Percentiles rank a stretch among this genome's conserved stretches.
Conservation (phyloP, 495 filamentous ascomycete species). For the Saxispiralis lemnorum region DNA sequence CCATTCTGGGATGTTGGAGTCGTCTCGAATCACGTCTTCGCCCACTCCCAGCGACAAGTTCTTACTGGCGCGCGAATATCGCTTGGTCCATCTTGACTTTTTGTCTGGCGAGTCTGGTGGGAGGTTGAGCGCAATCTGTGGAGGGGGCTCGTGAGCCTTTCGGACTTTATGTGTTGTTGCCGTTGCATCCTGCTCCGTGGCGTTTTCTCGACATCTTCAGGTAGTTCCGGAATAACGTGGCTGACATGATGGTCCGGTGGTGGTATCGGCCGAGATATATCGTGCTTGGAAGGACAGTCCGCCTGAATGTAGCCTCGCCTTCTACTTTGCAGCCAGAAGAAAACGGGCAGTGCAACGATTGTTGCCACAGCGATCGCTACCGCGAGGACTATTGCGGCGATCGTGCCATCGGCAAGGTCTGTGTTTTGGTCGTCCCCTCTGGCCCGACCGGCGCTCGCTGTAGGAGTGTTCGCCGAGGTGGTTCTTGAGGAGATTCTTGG, state of each 20-base stretch:
- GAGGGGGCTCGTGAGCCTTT: slow-evolving; percentile 9
- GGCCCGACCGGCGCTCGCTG: background rate
- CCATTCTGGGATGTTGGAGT: slow-evolving; percentile 18
- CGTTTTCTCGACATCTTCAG: slow-evolving; percentile 19
- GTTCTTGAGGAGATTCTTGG: too few relatives aligned
- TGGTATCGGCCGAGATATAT: slow-evolving; percentile 18
- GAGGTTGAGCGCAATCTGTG: slow-evolving; percentile 16
- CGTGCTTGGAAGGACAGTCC: slow-evolving; percentile 10
- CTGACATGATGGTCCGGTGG: background rate
- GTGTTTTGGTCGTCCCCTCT: background rate
- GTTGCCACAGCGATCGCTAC: slow-evolving; percentile 1
- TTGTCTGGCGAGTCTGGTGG: slow-evolving; percentile 2
- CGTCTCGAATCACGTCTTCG: slow-evolving; percentile 16
- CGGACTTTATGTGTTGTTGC: too few relatives aligned
- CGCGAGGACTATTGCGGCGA: slow-evolving; percentile 7
- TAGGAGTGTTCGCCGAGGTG: background rate
- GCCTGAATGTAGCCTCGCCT: slow-evolving; percentile 9
- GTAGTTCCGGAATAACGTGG: slow-evolving; percentile 1
- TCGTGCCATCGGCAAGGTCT: background rate
- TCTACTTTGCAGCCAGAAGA: slow-evolving; percentile 10
- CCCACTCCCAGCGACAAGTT: slow-evolving; percentile 17
- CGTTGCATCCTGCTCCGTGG: background rate
- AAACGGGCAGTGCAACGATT: slow-evolving; percentile 5
- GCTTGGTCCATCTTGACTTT: slow-evolving; percentile 8
- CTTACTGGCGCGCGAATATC: slow-evolving; percentile 9